phyloP scores from a whole-genome alignment of 192 early-diverging fungal species.

The Coemansia sp. region DNA sequence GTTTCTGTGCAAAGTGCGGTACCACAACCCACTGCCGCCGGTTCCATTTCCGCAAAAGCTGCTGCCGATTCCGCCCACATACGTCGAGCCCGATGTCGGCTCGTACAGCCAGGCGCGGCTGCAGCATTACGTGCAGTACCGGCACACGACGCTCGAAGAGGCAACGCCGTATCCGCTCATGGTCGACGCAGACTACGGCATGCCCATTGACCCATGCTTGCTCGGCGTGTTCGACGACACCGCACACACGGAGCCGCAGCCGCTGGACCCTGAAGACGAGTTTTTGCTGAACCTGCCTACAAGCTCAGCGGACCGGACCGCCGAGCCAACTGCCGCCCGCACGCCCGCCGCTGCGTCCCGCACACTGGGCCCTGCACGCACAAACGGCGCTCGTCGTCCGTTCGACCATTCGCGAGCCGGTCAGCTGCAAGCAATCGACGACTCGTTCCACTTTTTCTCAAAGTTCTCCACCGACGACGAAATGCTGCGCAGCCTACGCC shows the following conservation, averaged over 20 bases:
- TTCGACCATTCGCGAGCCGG: conserved; percentile 48
- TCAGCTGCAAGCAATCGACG: conserved; percentile 49
- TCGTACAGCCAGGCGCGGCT: conserved; percentile 52
- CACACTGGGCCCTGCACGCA: conserved; percentile 10
- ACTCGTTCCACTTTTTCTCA: conserved; percentile 39
- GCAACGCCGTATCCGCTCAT: conserved; percentile 52
- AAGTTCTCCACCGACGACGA: conserved; percentile 33
- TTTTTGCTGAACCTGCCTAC: conserved; percentile 47
- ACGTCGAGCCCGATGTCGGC: conserved; percentile 46
- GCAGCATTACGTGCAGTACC: conserved; percentile 50
- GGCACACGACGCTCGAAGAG: conserved; percentile 52
- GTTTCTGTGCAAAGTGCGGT: conserved; percentile 55
- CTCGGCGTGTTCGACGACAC: conserved; percentile 52
- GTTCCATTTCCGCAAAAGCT: conserved; percentile 57
- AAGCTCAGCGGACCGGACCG: background rate
- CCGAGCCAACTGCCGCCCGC: background rate
- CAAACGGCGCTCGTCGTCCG: conserved; percentile 17
- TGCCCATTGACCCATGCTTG: conserved; percentile 54
- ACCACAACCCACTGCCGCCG: conserved; percentile 53
- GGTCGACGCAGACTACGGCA: conserved; percentile 55
- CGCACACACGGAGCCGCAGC: conserved; percentile 5
- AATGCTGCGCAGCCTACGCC: conserved; percentile 32
- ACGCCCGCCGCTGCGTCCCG: background rate
- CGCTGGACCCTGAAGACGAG: conserved; percentile 47
- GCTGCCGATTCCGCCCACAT: conserved; percentile 53